Base-by-base conservation (phyloP, 2,329 filamentous ascomycete species). In the Zopfia rhizophila region DNA sequence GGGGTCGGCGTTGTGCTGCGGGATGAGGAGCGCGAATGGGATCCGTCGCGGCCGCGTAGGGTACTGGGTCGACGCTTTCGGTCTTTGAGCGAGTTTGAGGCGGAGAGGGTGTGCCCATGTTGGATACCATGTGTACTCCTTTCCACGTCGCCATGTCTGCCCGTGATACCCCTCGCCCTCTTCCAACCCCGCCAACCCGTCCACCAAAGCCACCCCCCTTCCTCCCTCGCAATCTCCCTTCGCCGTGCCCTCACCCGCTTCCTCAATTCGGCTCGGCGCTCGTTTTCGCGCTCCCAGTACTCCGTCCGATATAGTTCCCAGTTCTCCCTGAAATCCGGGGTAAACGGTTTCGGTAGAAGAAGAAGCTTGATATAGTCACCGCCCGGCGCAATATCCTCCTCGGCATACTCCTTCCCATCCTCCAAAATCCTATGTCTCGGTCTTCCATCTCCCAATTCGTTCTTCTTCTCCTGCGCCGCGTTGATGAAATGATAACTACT, bases 211-310 rank as follows among this genome's bases (percentile, higher is more conserved):
- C 87, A 89, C 16, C 87, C 83, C 39, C 87, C 85, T 51, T 86
- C 79, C 60, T 86, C 78, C 62, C 83, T 85, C 10, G 87, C 86
- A 27, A 90, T 74, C 50, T 87, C 84, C 13, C 82, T 80, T 59
- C 92, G 86, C 22, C 83, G 82, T 38, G 85, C 81, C 52, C 85
- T 83, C 37, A 96, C 76, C 65, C 89, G 89, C 30, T 80, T 75
- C 16, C 90, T 82, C 17, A 97, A 77, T 45, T 89, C 75, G 3
- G 87, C 83, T 10, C 94, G 85, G 2, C 93, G 86, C 70, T 96
- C 91, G 66, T 99, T 99, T 71, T 99, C 94, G 51, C 87, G 87
- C 61, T 97, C 93, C 94, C 94, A 99, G 73, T 97, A 99, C 50
- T 97, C 92, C 23, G 88, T 86, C 40, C 94, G 83, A 72, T 95